Evolutionary conservation across 495 filamentous ascomycete species (phyloP).

Genomic region (Xylaria cubensis): DNA sequence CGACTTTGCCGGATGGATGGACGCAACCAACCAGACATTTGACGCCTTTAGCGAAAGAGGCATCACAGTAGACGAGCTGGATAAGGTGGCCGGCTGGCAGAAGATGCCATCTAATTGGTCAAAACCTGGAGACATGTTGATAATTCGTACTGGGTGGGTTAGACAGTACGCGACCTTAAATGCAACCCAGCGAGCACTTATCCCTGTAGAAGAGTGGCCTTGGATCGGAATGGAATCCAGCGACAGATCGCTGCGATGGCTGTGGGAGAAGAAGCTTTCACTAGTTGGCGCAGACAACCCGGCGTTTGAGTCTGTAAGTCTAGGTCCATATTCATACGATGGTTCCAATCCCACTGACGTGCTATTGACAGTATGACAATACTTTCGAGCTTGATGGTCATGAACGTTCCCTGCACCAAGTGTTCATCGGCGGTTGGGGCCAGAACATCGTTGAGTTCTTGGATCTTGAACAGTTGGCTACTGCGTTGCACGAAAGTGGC

Average conservation of each 20-base stretch:
- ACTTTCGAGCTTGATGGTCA: slow-evolving; percentile 36
- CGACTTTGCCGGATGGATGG: slow-evolving; percentile 46
- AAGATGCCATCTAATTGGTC: slow-evolving; percentile 43
- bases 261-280: slow-evolving; percentile 42
- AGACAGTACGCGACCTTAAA: slow-evolving; percentile 33
- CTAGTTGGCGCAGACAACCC: slow-evolving; percentile 41
- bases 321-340: not conserved
- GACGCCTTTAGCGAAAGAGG: slow-evolving; percentile 59
- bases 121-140: slow-evolving; percentile 39
- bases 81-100: slow-evolving; percentile 58
- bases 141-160: slow-evolving; percentile 44
- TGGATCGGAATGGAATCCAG: slow-evolving; percentile 37
- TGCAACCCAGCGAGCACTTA: slow-evolving; percentile 30
- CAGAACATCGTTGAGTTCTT: slow-evolving; percentile 58
- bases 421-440: slow-evolving; percentile 65
- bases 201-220: slow-evolving; percentile 33
- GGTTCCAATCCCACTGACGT: not conserved
- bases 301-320: slow-evolving; percentile 37
- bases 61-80: slow-evolving; percentile 58
- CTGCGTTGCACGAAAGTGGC: slow-evolving; percentile 49
- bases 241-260: slow-evolving; percentile 37
- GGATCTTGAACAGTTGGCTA: slow-evolving; percentile 52
- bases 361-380: slow-evolving; percentile 21
- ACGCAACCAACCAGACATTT: slow-evolving; percentile 54
- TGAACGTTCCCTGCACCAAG: slow-evolving; percentile 54